Evolutionary conservation across 768 basidiomycete species (phyloP).

Genomic region (Pilatotrama ljubarskyi): DNA sequence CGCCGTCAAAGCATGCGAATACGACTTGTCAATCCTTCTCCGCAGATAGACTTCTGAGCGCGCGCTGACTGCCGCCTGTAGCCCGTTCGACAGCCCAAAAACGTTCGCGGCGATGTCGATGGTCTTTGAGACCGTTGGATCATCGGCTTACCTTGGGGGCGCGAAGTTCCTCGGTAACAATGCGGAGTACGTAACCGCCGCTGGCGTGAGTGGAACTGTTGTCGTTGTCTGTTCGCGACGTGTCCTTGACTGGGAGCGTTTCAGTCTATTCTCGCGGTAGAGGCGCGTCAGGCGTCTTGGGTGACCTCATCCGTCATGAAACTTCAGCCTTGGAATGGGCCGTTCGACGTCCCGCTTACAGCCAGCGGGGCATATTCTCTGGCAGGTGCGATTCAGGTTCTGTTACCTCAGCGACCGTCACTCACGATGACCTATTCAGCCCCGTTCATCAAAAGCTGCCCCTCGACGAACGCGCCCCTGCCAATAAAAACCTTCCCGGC

Average conservation of each 20-base stretch:
- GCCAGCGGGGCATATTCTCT: conserved; percentile 48
- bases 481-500: conserved; percentile 52
- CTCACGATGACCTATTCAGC: not conserved
- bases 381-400: conserved; percentile 25
- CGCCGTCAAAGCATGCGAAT: conserved; percentile 55
- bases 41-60: not conserved
- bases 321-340: conserved; percentile 45
- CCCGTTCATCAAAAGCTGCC: conserved; percentile 53
- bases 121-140: conserved; percentile 53
- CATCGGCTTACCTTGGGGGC: conserved; percentile 61
- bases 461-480: conserved; percentile 46
- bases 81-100: conserved; percentile 43
- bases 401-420: rapidly evolving
- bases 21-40: conserved; percentile 50
- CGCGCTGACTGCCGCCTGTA: conserved; percentile 2
- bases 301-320: conserved; percentile 41
- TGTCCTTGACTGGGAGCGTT: not conserved
- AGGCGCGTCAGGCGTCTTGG: conserved; percentile 56
- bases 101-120: conserved; percentile 48
- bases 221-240: not conserved
- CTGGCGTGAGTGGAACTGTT: conserved; percentile 39
- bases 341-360: conserved; percentile 42
- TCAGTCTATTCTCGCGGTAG: conserved; percentile 53
- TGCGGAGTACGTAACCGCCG: conserved; percentile 49
- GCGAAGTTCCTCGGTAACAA: conserved; percentile 41